Evolutionary conservation across 768 basidiomycete species (phyloP).

Genomic region (Hemileccinum impolitum): DNA sequence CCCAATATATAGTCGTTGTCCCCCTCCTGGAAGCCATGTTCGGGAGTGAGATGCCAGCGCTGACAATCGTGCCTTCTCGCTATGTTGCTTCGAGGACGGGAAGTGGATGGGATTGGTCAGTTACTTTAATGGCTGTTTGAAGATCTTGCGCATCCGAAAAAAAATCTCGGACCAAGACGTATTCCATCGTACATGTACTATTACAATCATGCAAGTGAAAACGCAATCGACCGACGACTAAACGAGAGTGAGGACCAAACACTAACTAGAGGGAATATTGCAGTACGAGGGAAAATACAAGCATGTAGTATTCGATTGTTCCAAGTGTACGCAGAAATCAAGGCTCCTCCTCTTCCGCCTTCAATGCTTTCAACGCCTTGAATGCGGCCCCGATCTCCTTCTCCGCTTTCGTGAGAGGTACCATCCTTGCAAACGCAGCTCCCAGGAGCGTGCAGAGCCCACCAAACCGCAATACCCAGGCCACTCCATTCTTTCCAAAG

Average conservation of each 20-base stretch:
- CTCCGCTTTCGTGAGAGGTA: conserved; percentile 88
- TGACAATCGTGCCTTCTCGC: conserved; percentile 23
- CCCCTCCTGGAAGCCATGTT: conserved; percentile 24
- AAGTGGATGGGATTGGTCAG: conserved; percentile 25
- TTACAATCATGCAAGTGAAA: not conserved
- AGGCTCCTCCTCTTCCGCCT: conserved; percentile 52
- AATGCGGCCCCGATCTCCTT: conserved; percentile 83
- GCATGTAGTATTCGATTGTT: conserved; percentile 11
- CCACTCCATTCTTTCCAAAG: conserved; percentile 84
- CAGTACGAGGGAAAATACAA: conserved; percentile 6
- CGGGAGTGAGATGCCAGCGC: conserved; percentile 21
- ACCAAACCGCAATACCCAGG: conserved; percentile 92
- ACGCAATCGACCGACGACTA: not conserved
- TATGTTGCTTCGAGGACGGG: conserved; percentile 21
- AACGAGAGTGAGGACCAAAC: not conserved
- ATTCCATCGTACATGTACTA: not conserved
- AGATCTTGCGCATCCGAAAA: too few relatives aligned
- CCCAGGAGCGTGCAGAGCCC: conserved; percentile 82
- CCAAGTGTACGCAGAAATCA: conserved; percentile 23
- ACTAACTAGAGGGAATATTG: conserved; percentile 4
- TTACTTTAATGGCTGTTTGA: conserved; percentile 29
- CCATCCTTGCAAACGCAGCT: conserved; percentile 73
- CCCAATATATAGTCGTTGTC: conserved; percentile 11
- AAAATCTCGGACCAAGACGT: too few relatives aligned
- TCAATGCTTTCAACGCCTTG: conserved; percentile 73